Conservation (phyloP, 2,329 filamentous ascomycete species). For the Aphanoascus verrucosus region DNA sequence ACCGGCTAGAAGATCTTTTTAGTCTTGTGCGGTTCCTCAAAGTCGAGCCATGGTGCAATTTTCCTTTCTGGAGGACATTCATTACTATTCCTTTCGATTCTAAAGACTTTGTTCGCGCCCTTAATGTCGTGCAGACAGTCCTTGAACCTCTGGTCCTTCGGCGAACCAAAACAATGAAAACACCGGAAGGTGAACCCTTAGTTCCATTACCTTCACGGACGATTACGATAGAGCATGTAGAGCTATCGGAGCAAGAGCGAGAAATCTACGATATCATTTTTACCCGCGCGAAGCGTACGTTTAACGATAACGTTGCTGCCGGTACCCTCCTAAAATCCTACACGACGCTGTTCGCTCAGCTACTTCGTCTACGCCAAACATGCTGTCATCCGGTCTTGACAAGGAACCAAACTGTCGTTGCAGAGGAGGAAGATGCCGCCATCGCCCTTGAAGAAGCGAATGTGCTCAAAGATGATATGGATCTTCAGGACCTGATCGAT, state of each 20-base stretch:
- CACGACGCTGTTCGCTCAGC: conserved; percentile 94
- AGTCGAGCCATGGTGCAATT: conserved; percentile 97
- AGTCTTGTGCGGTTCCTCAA: conserved; percentile 83
- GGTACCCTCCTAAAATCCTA: conserved; percentile 92
- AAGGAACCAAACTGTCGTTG: conserved; percentile 69
- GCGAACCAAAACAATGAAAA: conserved; percentile 96
- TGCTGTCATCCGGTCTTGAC: conserved; percentile 91
- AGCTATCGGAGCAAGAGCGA: conserved; percentile 72
- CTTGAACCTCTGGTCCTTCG: conserved; percentile 90
- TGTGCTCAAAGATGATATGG: conserved; percentile 89
- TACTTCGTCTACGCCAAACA: conserved; percentile 79
- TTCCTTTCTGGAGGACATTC: conserved; percentile 98
- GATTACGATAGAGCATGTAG: conserved; percentile 76
- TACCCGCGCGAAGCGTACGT: conserved; percentile 67
- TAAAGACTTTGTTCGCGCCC: conserved; percentile 80
- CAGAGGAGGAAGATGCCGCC: conserved; percentile 77
- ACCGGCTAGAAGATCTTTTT: conserved; percentile 87
- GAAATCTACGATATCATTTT: conserved; percentile 92
- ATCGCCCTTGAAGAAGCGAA: conserved; percentile 66
- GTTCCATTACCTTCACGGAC: conserved; percentile 72
- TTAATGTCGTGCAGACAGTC: conserved; percentile 95
- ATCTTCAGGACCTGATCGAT: conserved; percentile 73
- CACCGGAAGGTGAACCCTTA: conserved; percentile 67
- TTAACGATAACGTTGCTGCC: conserved; percentile 76
- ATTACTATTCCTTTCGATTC: conserved; percentile 96